Conservation (phyloP, 371 early-diverging fungal genomes). For the Syncephalastrum racemosum region DNA sequence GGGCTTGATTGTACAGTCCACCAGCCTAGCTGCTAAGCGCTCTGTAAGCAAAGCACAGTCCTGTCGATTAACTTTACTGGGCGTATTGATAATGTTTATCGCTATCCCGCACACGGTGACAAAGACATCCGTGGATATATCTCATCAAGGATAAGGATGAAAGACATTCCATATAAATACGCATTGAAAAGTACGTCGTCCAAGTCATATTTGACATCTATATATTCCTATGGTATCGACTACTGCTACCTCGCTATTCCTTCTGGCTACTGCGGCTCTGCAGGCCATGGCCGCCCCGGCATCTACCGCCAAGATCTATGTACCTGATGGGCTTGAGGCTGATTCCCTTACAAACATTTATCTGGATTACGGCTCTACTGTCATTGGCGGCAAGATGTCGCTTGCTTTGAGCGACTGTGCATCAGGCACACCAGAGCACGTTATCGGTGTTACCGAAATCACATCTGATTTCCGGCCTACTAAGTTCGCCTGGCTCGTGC, state of each 20-base stretch:
- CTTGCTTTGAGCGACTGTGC: slow-evolving; percentile 20
- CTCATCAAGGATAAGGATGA: too few species aligned
- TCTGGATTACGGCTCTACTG: slow-evolving; percentile 22
- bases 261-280: slow-evolving; percentile 28
- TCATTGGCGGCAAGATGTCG: slow-evolving; percentile 7
- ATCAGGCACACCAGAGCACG: slow-evolving; percentile 6
- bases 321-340: slow-evolving; percentile 12
- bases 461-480: slow-evolving; percentile 19
- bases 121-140: too few species aligned
- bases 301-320: slow-evolving; percentile 8
- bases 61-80: too few species aligned
- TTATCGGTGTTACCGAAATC: slow-evolving; percentile 16
- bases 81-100: too few species aligned
- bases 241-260: slow-evolving; percentile 16
- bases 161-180: too few species aligned
- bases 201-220: background rate
- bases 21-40: too few species aligned
- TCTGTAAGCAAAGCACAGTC: too few species aligned
- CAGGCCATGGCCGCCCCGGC: slow-evolving; percentile 25
- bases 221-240: slow-evolving; percentile 10
- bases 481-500: slow-evolving; percentile 29
- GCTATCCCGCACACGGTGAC: too few species aligned
- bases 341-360: slow-evolving; percentile 29
- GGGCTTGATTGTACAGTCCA: too few species aligned
- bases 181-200: too few species aligned